phyloP scores from a whole-genome alignment of 225 moss, liverwort and hornwort genomes.

The Polytrichum formosum region DNA sequence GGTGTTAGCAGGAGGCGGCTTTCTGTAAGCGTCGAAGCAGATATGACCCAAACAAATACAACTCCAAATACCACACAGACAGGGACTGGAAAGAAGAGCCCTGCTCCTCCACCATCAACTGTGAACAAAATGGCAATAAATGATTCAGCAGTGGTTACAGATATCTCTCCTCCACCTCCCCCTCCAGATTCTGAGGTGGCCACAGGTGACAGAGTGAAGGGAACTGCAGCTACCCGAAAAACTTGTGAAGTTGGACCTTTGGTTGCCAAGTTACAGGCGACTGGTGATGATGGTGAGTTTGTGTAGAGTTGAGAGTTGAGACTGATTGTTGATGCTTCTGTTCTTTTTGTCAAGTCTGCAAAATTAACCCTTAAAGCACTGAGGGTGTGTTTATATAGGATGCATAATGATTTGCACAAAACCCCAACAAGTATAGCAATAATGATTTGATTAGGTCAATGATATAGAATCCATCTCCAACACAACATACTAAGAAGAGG shows the following conservation, averaged over 20 bases:
- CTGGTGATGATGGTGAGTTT: slow-evolving; percentile 34
- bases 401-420: too few relatives aligned
- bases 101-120: not conserved
- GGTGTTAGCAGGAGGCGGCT: too few relatives aligned
- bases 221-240: slow-evolving; percentile 8
- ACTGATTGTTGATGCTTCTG: not conserved
- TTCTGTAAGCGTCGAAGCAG: not conserved
- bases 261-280: slow-evolving; percentile 28
- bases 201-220: slow-evolving; percentile 23
- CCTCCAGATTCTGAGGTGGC: slow-evolving; percentile 14
- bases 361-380: too few relatives aligned
- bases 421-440: too few relatives aligned
- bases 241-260: slow-evolving; percentile 38
- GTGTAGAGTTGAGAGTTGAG: not conserved
- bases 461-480: not conserved
- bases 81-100: not conserved
- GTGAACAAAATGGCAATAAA: not conserved
- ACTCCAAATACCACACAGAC: not conserved
- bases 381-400: not conserved
- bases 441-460: too few relatives aligned
- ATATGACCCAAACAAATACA: not conserved
- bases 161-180: not conserved
- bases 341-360: not conserved
- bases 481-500: too few relatives aligned
- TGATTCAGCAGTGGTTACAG: not conserved